These are phyloP conservation scores for Tolypocladium guangdongense DNA, from an alignment of 2,329 filamentous ascomycete genomes.

Conservation along the genomic window DNA sequence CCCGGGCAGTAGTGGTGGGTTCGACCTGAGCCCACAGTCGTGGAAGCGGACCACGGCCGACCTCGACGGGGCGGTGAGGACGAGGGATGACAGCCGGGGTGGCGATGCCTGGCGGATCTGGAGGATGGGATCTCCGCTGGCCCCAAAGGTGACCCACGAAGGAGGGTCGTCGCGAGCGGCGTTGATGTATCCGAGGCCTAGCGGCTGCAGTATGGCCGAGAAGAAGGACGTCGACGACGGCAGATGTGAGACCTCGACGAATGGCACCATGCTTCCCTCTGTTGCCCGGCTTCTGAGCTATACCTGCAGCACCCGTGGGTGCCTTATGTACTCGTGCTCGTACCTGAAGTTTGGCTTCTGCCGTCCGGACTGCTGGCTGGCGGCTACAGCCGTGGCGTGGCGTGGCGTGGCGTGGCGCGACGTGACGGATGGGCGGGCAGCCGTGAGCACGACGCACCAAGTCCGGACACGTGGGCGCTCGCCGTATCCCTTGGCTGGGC, in stretches of 20 bases:
- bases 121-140: slow-evolving; percentile 23
- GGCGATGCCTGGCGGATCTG: slow-evolving; percentile 32
- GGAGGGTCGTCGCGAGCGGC: neutral
- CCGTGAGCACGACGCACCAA: too few species aligned
- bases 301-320: neutral
- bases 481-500: too few species aligned
- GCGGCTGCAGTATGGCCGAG: slow-evolving; percentile 63
- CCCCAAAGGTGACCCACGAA: slow-evolving; percentile 33
- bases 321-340: neutral
- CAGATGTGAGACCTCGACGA: slow-evolving; percentile 61
- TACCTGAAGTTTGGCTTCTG: neutral
- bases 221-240: slow-evolving; percentile 77
- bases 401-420: too few species aligned
- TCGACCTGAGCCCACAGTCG: slow-evolving; percentile 53
- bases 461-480: too few species aligned
- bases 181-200: slow-evolving; percentile 55
- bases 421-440: too few species aligned
- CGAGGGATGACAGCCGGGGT: slow-evolving; percentile 37
- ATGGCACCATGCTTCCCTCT: slow-evolving; percentile 26
- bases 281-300: neutral
- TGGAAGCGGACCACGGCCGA: slow-evolving; percentile 63
- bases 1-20: slow-evolving; percentile 34
- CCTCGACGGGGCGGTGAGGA: slow-evolving; percentile 57
- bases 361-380: neutral
- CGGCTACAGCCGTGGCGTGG: too few species aligned